Conservation (phyloP, 2,329 filamentous ascomycete species). For the Byssoonygena ceratinophila region DNA sequence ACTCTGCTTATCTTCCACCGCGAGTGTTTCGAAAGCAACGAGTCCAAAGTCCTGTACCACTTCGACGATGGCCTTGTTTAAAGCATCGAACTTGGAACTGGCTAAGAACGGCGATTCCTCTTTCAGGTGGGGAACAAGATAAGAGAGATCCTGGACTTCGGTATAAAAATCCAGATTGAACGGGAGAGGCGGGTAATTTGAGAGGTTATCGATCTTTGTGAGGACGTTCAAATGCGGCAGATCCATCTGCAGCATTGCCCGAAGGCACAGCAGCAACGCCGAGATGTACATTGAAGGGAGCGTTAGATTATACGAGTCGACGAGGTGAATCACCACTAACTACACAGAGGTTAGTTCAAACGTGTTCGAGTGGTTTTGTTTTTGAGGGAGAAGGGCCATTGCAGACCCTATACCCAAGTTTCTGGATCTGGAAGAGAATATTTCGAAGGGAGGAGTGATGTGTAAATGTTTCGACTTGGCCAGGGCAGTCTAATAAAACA, state of each 20-base stretch:
- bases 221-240: slow-evolving; percentile 91
- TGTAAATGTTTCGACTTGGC: slow-evolving; percentile 93
- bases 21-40: slow-evolving; percentile 83
- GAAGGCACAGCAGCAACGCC: slow-evolving; percentile 80
- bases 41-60: slow-evolving; percentile 83
- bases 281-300: slow-evolving; percentile 92
- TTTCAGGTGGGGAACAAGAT: slow-evolving; percentile 70
- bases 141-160: slow-evolving; percentile 83
- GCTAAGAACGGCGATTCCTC: slow-evolving; percentile 61
- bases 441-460: slow-evolving; percentile 87
- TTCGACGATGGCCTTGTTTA: slow-evolving; percentile 78
- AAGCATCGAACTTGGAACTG: slow-evolving; percentile 64
- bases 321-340: slow-evolving; percentile 87
- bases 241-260: slow-evolving; percentile 97
- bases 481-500: slow-evolving; percentile 88
- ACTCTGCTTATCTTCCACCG: slow-evolving; percentile 91
- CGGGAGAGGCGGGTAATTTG: slow-evolving; percentile 70
- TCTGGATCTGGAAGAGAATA: slow-evolving; percentile 83
- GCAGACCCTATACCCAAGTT: slow-evolving; percentile 79
- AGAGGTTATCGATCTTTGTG: slow-evolving; percentile 93
- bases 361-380: not conserved
- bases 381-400: slow-evolving; percentile 15
- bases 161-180: slow-evolving; percentile 98
- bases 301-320: slow-evolving; percentile 87
- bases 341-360: slow-evolving; percentile 31